These are phyloP conservation scores for Neoscytalidium dimidiatum DNA, from an alignment of 2,329 filamentous ascomycete genomes.

Conservation along the genomic window DNA sequence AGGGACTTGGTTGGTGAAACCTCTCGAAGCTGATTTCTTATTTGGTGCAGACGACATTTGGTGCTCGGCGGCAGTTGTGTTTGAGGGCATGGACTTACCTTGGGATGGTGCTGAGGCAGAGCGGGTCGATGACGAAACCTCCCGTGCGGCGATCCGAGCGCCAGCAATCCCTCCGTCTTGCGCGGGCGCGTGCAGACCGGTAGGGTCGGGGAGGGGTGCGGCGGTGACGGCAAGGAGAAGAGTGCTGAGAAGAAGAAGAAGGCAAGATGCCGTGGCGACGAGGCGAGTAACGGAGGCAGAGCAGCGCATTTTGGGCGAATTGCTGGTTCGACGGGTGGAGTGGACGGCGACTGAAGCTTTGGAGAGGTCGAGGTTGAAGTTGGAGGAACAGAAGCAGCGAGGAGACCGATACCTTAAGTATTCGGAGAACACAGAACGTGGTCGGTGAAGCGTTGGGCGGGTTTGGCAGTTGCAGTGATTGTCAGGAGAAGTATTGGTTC, in stretches of 20 bases:
- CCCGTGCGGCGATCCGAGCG: constrained; percentile 11
- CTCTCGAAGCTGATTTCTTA: neutral
- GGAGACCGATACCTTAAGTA: neutral
- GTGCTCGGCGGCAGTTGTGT: neutral
- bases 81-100: neutral
- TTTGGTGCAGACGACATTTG: neutral
- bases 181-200: neutral
- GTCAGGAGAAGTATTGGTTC: constrained; percentile 17
- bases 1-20: no score
- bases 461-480: neutral
- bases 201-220: neutral
- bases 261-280: neutral
- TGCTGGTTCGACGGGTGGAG: neutral
- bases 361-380: neutral
- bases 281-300: neutral
- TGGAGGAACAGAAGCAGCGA: neutral
- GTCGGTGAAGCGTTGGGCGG: neutral
- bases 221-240: constrained; percentile 5
- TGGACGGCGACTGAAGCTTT: neutral
- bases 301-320: neutral
- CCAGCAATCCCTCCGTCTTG: neutral
- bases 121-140: constrained; percentile 9
- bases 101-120: neutral
- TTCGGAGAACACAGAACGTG: neutral
- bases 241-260: neutral